Evolutionary conservation across 441 rosid genomes (phyloP), one percentile per base, ranked within the genome.

Genomic region (Hura crepitans): DNA sequence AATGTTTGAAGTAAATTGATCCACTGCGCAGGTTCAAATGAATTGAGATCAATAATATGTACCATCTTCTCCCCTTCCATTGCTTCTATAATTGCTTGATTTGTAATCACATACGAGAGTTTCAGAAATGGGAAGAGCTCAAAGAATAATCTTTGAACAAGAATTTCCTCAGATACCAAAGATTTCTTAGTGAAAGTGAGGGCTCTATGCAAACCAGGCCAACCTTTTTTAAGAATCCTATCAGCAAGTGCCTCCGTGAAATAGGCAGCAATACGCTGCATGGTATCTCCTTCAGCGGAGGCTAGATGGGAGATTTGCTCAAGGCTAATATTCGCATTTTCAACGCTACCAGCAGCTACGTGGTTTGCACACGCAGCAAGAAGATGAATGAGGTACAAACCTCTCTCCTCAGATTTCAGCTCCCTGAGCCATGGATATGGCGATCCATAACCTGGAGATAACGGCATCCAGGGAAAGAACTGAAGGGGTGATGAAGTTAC

Each of bases 1-100:
- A 89, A 75, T 43, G 85, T 80, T 73, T 81, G 89, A 50, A 89
- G 81, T 63, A 86, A 87, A 78, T 89, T 84, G 46, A 89, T 80
- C 91, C 94, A 88, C 69, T 85, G 94, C 1, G 89, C 91, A 74
- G 94, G 94, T 80, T 86, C 91, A 51, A 62, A 81, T 13, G 84
- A 74, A 72, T 82, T 67, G 28, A 88, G 82, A 80, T 88, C 94
- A 47, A 88, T 85, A 20, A 88, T 84, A 69, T 88, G 94, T 54
- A 88, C 81, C 87, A 86, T 77, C 82, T 81, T 88, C 76, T 88
- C 91, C 58, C 85, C 88, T 72, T 85, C 88, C 88, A 88, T 85
- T 1, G 91, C 85, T 63, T 88, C 94, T 39, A 85, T 59, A 67
- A 88, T 86, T 53, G 91, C 87, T 70, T 86, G 89, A 70, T 88